Evolutionary conservation across 164 flowering plant species (phyloP).

Genomic region (Amborella trichopoda): DNA sequence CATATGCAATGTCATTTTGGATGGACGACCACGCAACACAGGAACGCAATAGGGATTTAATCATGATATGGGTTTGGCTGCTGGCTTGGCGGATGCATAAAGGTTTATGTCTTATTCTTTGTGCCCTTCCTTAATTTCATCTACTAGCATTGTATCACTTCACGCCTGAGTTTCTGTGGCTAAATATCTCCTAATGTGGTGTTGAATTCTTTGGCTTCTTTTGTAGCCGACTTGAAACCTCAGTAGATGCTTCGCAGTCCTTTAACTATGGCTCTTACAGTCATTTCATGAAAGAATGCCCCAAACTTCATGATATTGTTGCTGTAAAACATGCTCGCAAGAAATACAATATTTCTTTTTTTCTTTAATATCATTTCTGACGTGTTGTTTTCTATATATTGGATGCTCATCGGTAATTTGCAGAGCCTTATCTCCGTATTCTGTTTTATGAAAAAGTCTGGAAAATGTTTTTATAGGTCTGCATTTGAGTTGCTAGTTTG

Average conservation of each 20-base stretch:
- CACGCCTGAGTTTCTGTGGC: not conserved
- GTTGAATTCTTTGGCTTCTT: not conserved
- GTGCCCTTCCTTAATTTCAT: too few relatives aligned
- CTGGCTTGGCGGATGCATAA: slow-evolving; percentile 34
- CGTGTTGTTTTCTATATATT: too few relatives aligned
- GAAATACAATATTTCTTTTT: slow-evolving; percentile 43
- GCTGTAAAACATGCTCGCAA: slow-evolving; percentile 84
- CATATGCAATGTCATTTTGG: slow-evolving; percentile 66
- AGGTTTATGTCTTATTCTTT: slow-evolving; percentile 29
- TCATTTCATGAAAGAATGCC: slow-evolving; percentile 84
- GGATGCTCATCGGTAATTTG: too few relatives aligned
- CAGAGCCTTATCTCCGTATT: too few relatives aligned
- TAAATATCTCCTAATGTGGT: not conserved
- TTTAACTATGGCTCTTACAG: slow-evolving; percentile 89
- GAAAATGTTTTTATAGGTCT: too few relatives aligned
- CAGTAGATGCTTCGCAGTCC: slow-evolving; percentile 56
- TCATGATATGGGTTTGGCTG: slow-evolving; percentile 35
- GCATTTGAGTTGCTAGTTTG: too few relatives aligned
- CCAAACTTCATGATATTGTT: slow-evolving; percentile 76
- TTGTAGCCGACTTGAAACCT: slow-evolving; percentile 39
- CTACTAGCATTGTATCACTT: too few relatives aligned
- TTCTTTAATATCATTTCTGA: too few relatives aligned
- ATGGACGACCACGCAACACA: slow-evolving; percentile 53
- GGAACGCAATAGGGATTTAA: slow-evolving; percentile 17
- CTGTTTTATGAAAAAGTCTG: too few relatives aligned